Base-by-base conservation (phyloP, 2,329 filamentous ascomycete genomes). In the Dactylonectria estremocensis region DNA sequence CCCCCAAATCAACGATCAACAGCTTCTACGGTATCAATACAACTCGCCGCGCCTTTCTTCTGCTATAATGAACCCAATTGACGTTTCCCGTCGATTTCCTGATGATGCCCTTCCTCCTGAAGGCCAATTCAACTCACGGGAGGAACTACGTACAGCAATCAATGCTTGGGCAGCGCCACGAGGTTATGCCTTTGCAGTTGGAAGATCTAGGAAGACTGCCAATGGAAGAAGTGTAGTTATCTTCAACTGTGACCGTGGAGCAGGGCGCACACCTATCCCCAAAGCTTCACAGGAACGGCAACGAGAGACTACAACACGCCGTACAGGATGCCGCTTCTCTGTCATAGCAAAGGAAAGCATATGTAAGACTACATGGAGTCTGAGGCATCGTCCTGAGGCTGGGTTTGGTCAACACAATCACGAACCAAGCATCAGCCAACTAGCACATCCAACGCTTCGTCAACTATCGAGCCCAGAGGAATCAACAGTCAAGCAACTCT, bases 261-360 rank as follows among this genome's bases (percentile, higher is more conserved):
- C 40, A 62, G 37, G 50, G 31, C 37, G 24, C 22, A 33, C 40
- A 7, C 59, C 49, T 55, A 28, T 33, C 14, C 2, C 37, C n/a
- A 43, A 43, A 31, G 6, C 7, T n/a, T 3, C 9, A 48, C n/a
- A 43, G 49, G n/a, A 46, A 9, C 20, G 11, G 37, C 2, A 33
- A 14, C 49, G 37, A 10, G 14, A 48, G 3, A 62, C 59, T 35
- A 35, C 16, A 55, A 35, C 49, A 46, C 50, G 37, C 22, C 50
- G 22, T 54, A 55, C 28, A 46, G 50, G 59, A 31, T 62, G 49
- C 59, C 35, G 24, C 35, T 62, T 62, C 24, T 62, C 59, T 48
- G 35, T 62, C 24, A 62, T 22, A 46, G 22, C 35, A 24, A 63
- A 49, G 33, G 52, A 57, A 33, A 49, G 52, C 18, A 40, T 40